A percentile compares a stretch with the other conserved stretches of the same genome.
Evolutionary conservation across 805 yeast species (phyloP).

Genomic region (Cyberlindnera mycetangii): DNA sequence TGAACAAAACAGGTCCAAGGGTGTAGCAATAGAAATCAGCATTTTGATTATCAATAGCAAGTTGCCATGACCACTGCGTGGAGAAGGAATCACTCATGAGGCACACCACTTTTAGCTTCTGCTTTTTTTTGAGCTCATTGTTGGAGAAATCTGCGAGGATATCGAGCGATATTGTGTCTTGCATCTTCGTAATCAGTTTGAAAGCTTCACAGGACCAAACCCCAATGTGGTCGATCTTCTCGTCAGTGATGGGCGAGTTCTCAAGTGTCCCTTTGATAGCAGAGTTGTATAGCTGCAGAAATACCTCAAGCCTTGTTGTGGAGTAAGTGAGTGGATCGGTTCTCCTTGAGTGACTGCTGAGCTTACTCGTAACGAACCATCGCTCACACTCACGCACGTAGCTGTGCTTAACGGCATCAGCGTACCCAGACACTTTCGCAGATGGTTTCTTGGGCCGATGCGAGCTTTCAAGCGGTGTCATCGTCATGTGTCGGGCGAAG

Average conservation of each 20-base stretch:
- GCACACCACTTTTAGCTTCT: conserved; percentile 17
- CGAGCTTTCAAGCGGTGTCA: conserved; percentile 18
- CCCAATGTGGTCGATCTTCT: conserved; percentile 12
- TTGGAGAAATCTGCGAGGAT: conserved; percentile 24
- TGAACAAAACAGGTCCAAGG: conserved; percentile 14
- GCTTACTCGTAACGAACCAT: conserved; percentile 18
- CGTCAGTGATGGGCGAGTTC: conserved; percentile 2
- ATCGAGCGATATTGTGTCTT: conserved; percentile 8
- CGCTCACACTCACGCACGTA: conserved; percentile 18
- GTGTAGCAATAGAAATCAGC: conserved; percentile 22
- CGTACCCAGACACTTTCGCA: not conserved
- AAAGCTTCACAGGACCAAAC: conserved; percentile 26
- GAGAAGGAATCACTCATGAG: conserved; percentile 16
- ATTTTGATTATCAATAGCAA: conserved; percentile 26
- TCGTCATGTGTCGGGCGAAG: conserved; percentile 16
- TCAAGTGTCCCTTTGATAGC: conserved; percentile 6
- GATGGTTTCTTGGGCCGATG: not conserved
- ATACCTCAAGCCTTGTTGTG: conserved; percentile 16
- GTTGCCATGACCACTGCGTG: conserved; percentile 26
- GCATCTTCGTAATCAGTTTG: conserved; percentile 22
- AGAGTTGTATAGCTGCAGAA: conserved; percentile 22
- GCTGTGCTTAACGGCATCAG: conserved; percentile 16
- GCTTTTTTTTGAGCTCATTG: conserved; percentile 15
- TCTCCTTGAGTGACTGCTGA: conserved; percentile 7
- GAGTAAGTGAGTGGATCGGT: conserved; percentile 22